phyloP scores from a whole-genome alignment of 1,284 basidiomycete genomes.

The Microbotryum scabiosae region DNA sequence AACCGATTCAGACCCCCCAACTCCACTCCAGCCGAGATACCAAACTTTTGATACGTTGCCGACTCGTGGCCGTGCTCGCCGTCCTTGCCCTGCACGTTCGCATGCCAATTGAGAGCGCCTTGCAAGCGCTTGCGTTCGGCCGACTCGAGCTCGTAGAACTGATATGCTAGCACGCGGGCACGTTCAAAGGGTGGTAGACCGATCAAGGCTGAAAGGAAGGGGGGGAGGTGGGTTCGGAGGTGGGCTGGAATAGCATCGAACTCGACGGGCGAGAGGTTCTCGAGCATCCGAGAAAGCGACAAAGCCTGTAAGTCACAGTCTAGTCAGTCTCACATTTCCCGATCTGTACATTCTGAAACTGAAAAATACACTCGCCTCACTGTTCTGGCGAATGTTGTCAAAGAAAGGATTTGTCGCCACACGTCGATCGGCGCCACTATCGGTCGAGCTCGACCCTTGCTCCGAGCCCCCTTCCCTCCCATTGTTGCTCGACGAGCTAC shows the following conservation, averaged over 20 bases:
- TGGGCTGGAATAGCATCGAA: constrained; percentile 49
- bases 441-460: too few species aligned
- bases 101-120: constrained; percentile 85
- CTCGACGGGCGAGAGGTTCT: constrained; percentile 65
- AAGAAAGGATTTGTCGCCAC: constrained; percentile 46
- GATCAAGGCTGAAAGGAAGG: constrained; percentile 71
- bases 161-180: constrained; percentile 71
- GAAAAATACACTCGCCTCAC: too few species aligned
- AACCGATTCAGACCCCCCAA: constrained; percentile 77
- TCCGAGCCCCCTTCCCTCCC: neutral
- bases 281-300: constrained; percentile 31
- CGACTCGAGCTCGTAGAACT: constrained; percentile 82
- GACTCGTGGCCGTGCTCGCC: constrained; percentile 9
- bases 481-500: too few species aligned
- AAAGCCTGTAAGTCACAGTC: constrained; percentile 16
- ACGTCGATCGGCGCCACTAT: neutral
- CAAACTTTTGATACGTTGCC: constrained; percentile 58
- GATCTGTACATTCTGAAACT: too few species aligned
- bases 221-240: constrained; percentile 52
- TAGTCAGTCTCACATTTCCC: neutral
- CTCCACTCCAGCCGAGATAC: constrained; percentile 91
- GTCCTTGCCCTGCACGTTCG: constrained; percentile 35
- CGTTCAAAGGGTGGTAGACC: constrained; percentile 48
- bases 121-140: constrained; percentile 83
- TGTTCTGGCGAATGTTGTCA: constrained; percentile 90